Base-by-base conservation (phyloP, 148 eudicot species). In the Bassia scoparia region DNA sequence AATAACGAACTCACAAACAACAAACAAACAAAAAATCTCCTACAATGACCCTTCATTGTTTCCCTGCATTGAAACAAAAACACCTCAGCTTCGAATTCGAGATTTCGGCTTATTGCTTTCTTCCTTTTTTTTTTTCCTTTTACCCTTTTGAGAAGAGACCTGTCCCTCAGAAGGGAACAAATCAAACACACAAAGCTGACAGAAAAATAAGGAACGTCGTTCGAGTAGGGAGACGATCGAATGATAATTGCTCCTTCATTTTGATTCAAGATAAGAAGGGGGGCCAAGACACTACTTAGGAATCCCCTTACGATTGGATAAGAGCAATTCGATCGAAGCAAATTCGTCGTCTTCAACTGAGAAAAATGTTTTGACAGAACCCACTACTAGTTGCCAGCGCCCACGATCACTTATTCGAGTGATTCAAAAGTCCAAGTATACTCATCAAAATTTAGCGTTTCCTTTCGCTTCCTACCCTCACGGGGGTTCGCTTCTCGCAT, bases 301-400 rank as follows among this genome's bases (percentile, higher is more conserved):
- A 81, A 77, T 49, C 71, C 74, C 21, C 68, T 68, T 64, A 74
- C 67, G 38, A 83, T 83, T n/a, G n/a, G 86, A 81, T 83, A 67
- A 74, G 58, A 77, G 76, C 77, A n/a, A 7, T 74, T 80, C 10
- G 86, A 83, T 24, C 43, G 80, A 10, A 72, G 59, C 68, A 75
- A 68, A 72, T n/a, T 77, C 86, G 10, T 56, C 86, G 7, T 83
- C 0, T 83, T 75, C 41, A 75, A 77, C 37, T 77, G 7, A 74
- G 72, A 61, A 83, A 75, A 62, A 83, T 83, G 76, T 79, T 82
- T n/a, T 29, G 85, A 82, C 15, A 55, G 34, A n/a, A 37, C 17
- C n/a, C 4, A 53, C 14, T n/a, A n/a, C n/a, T n/a, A n/a, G n/a
- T 33, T 38, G 65, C n/a, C 41, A 23, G 9, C 69, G 67, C 37